These are phyloP conservation scores for Breviolum minutum DNA, from an alignment of 73 alveolate species.

Conservation along the genomic window DNA sequence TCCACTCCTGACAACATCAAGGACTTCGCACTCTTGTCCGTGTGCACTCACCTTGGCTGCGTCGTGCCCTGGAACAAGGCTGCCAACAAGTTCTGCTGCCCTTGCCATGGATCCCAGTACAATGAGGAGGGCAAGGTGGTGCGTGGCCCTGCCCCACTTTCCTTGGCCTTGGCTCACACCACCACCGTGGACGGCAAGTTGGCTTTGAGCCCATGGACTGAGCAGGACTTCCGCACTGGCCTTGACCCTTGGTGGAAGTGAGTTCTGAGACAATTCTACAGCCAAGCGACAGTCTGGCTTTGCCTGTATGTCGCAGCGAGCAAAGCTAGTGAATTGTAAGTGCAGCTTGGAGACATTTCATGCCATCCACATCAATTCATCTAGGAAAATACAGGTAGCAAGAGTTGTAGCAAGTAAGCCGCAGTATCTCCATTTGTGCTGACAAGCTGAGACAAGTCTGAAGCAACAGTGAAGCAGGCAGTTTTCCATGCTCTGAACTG, in stretches of 20 bases:
- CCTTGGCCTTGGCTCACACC: conserved; percentile 93
- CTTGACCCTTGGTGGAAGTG: conserved; percentile 92
- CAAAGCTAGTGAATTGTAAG: background rate
- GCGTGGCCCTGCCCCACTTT: conserved; percentile 95
- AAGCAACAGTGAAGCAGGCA: too few species aligned
- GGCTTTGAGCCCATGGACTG: conserved; percentile 93
- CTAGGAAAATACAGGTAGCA: too few species aligned
- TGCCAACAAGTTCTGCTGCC: conserved; percentile 93
- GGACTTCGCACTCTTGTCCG: conserved; percentile 87
- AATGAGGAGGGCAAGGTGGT: conserved; percentile 94
- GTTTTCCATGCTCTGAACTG: too few species aligned
- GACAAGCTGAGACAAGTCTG: too few species aligned
- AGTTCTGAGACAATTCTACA: background rate
- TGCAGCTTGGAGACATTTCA: too few species aligned
- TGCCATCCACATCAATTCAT: too few species aligned
- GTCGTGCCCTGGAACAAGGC: conserved; percentile 92
- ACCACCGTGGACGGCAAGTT: conserved; percentile 71
- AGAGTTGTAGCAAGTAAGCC: too few species aligned
- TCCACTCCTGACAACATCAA: conserved; percentile 76
- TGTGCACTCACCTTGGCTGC: conserved; percentile 95
- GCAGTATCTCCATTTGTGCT: too few species aligned
- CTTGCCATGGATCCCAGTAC: conserved; percentile 96
- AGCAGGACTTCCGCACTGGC: conserved; percentile 95
- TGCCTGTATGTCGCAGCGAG: conserved; percentile 47
- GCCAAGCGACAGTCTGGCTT: conserved; percentile 8